Base-by-base conservation (phyloP, 352 stramenopile species). In the Pythium chondricola region DNA sequence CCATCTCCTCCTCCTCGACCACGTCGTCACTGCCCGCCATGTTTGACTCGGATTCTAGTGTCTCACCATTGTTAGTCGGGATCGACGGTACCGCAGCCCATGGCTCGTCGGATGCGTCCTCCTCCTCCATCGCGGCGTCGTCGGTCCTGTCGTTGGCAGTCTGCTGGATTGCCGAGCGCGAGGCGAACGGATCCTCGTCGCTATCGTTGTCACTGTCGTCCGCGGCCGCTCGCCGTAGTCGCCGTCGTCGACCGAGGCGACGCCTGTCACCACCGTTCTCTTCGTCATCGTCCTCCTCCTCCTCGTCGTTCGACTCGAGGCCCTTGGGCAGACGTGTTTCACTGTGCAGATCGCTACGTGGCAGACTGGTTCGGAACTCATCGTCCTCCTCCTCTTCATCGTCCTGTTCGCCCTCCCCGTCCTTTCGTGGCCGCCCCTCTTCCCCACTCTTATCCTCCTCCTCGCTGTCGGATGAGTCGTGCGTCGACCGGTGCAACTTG, bases 401-500 rank as follows among this genome's bases (percentile, higher is more conserved):
- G 22, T 51, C 52, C 14, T 43, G 30, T 4, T 38, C 37, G 7
- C 40, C 38, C 2, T 55, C 54, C 7, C 48, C 48, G 6, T 39
- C 38, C 31, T n/a, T 43, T 39, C 27, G 50, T 30, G 52, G 43
- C 20, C 13, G 22, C 8, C 10, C 17, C 5, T 24, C 36, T 10
- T 58, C 20, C 8, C 32, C 49, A 30, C 52, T 48, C 6, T 52
- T 47, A 13, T 62, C 57, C 21, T 44, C 44, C 26, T 66, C 61
- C 5, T 52, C 54, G 24, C 58, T 43, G 5, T 82, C 65, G 2
- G 73, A 88, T 17, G 67, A 85, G 43, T 91, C 80, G 43, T 88
- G 63, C 0, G 68, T 88, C 51, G 71, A 69, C n/a, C 70, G 67
- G 36, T 90, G 74, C 26, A 93, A 59, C 50, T 88, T 89, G 30